These are phyloP conservation scores for Podospora anserina DNA, from an alignment of 495 filamentous ascomycete genomes.

Conservation along the genomic window DNA sequence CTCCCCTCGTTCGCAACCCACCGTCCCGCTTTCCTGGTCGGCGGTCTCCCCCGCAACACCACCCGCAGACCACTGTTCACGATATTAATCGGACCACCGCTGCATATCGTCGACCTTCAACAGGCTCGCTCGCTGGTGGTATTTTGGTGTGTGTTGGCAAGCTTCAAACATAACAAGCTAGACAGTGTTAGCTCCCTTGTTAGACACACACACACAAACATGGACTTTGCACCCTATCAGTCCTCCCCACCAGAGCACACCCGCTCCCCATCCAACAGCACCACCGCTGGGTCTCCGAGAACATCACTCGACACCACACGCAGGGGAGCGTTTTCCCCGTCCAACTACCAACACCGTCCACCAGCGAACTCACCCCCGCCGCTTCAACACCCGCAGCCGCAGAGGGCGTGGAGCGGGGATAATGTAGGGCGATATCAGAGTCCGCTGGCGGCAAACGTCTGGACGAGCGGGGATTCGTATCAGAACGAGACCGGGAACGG, in stretches of 20 bases:
- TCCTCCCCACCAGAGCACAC: slow-evolving; percentile 75
- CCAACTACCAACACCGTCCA: slow-evolving; percentile 37
- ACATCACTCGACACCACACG: slow-evolving; percentile 41
- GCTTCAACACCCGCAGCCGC: slow-evolving; percentile 49
- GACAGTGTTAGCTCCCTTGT: not conserved
- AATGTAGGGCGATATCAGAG: slow-evolving; percentile 24
- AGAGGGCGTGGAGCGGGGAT: slow-evolving; percentile 47
- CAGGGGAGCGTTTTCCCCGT: slow-evolving; percentile 47
- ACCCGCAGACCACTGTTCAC: not conserved
- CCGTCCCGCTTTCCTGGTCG: not conserved
- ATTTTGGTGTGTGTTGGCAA: not conserved
- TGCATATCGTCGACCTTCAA: not conserved
- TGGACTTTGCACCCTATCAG: slow-evolving; percentile 98
- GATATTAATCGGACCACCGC: slow-evolving; percentile 1
- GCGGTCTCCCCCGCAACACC: not conserved
- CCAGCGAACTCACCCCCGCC: slow-evolving; percentile 42
- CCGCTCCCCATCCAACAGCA: slow-evolving; percentile 57
- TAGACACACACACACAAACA: slow-evolving; percentile 32
- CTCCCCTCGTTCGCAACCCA: not conserved
- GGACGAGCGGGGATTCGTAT: slow-evolving; percentile 2
- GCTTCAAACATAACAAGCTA: not conserved
- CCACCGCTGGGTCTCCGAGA: slow-evolving; percentile 48
- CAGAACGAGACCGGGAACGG: slow-evolving; percentile 1
- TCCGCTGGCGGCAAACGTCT: slow-evolving; percentile 14
- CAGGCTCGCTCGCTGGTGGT: not conserved